phyloP scores from a whole-genome alignment of 768 basidiomycete genomes.

The Pisolithus albus region DNA sequence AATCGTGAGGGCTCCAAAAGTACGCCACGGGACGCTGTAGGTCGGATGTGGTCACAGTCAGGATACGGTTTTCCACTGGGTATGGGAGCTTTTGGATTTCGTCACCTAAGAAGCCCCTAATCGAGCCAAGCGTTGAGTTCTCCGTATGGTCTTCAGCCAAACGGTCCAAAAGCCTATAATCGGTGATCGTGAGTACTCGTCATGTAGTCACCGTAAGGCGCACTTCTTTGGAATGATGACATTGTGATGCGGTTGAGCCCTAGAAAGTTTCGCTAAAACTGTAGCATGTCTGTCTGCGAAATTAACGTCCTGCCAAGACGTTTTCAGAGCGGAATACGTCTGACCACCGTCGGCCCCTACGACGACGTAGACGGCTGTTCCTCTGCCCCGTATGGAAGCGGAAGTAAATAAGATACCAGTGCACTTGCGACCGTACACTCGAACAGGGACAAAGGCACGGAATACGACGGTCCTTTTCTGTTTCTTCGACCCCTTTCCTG shows the following conservation, averaged over 20 bases:
- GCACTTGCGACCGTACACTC: conserved; percentile 3
- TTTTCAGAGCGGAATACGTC: too few relatives aligned
- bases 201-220: background rate
- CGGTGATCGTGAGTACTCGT: background rate
- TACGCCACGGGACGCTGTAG: conserved; percentile 9
- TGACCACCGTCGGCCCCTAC: too few relatives aligned
- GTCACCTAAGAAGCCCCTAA: conserved; percentile 4
- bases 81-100: background rate
- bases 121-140: conserved; percentile 1
- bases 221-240: background rate
- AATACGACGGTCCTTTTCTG: background rate
- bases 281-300: too few relatives aligned
- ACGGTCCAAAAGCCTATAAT: conserved; percentile 1
- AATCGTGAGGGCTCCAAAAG: conserved; percentile 15
- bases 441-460: background rate
- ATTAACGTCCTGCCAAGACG: too few relatives aligned
- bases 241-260: background rate
- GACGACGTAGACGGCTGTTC: too few relatives aligned
- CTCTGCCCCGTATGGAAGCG: conserved; percentile 9
- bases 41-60: conserved; percentile 1
- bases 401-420: conserved; percentile 5
- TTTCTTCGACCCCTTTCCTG: background rate
- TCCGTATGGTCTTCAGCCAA: background rate
- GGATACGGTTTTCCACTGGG: conserved; percentile 2
- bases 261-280: background rate